Conservation (phyloP, 1,284 basidiomycete species). For the Fomes fomentarius region DNA sequence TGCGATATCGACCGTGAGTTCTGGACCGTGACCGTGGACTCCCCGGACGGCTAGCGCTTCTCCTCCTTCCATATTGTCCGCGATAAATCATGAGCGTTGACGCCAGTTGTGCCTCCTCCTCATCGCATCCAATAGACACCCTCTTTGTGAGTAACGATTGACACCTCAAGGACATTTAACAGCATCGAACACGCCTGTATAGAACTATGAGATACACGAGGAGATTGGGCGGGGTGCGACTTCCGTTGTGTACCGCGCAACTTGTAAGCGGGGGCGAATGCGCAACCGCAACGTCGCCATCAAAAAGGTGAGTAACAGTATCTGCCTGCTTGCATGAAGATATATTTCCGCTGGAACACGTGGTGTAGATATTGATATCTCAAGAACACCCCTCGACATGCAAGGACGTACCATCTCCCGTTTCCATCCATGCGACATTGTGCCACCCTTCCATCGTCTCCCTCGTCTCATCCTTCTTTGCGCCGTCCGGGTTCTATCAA, state of each 20-base stretch:
- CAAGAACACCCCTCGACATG: not conserved
- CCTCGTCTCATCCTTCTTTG: constrained; percentile 46
- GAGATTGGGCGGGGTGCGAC: constrained; percentile 34
- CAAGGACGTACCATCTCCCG: constrained; percentile 16
- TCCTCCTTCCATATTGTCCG: too few species aligned
- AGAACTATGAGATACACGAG: constrained; percentile 47
- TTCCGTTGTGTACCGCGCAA: constrained; percentile 41
- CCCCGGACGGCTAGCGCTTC: too few species aligned
- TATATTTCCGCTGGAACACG: not conserved
- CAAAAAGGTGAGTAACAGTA: constrained; percentile 38
- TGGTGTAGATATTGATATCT: not conserved
- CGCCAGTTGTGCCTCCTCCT: not conserved
- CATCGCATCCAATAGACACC: not conserved
- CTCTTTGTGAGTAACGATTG: constrained; percentile 1
- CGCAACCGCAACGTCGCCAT: constrained; percentile 43
- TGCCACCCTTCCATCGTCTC: constrained; percentile 54
- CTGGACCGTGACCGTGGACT: not conserved
- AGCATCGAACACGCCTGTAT: not conserved
- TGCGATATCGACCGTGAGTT: not conserved
- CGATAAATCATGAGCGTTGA: not conserved
- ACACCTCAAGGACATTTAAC: not conserved
- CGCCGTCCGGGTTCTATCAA: constrained; percentile 38
- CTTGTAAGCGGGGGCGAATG: constrained; percentile 45
- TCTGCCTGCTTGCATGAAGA: too few species aligned
- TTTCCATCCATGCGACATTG: constrained; percentile 43